phyloP scores from a whole-genome alignment of 768 basidiomycete species.

The Serendipita sp. region DNA sequence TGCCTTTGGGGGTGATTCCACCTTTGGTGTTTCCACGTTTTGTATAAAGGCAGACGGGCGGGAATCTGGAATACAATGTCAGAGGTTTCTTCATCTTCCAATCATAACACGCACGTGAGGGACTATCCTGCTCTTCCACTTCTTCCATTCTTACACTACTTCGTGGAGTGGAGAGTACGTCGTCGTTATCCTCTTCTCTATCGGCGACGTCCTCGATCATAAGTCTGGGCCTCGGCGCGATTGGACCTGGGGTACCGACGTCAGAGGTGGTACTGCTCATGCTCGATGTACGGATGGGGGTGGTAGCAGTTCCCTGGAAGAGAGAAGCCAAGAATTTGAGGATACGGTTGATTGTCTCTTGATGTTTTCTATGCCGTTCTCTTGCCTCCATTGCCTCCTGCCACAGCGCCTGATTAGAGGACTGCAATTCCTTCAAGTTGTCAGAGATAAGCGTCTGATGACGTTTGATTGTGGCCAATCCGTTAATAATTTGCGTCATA shows the following conservation, averaged over 20 bases:
- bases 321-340: slow-evolving; percentile 88
- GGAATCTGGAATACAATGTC: not conserved
- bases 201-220: slow-evolving; percentile 52
- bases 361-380: slow-evolving; percentile 74
- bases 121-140: not conserved
- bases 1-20: not conserved
- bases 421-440: slow-evolving; percentile 77
- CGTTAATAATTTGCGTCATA: slow-evolving; percentile 59
- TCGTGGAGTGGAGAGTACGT: not conserved
- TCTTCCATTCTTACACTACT: slow-evolving; percentile 4
- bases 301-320: slow-evolving; percentile 30
- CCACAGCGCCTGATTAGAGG: slow-evolving; percentile 82
- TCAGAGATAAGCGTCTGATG: slow-evolving; percentile 85
- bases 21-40: not conserved
- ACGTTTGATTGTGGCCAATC: slow-evolving; percentile 73
- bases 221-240: slow-evolving; percentile 37
- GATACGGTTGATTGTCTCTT: slow-evolving; percentile 91
- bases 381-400: slow-evolving; percentile 69
- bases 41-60: not conserved
- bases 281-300: slow-evolving; percentile 8
- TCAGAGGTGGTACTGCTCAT: slow-evolving; percentile 24
- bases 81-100: not conserved
- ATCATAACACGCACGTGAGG: not conserved
- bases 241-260: slow-evolving; percentile 20
- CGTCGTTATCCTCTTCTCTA: slow-evolving; percentile 38